Evolutionary conservation across 805 yeast genomes (phyloP).

Genomic region (Yamadazyma laniorum): DNA sequence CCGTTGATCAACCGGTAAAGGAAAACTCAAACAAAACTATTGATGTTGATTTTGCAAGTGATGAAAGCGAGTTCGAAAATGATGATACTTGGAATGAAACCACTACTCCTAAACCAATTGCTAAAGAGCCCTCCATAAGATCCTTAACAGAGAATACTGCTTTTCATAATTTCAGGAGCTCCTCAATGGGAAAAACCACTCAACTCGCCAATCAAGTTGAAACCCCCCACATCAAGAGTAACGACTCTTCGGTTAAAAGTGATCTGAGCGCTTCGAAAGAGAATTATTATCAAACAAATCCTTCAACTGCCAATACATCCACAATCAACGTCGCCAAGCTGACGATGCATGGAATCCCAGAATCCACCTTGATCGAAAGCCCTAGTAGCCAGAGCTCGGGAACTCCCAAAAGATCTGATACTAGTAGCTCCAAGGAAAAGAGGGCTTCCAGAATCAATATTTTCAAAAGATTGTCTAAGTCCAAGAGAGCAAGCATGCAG

Average conservation of each 20-base stretch:
- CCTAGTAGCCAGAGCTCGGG: neutral
- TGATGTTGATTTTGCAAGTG: conserved; percentile 3
- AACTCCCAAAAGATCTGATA: neutral
- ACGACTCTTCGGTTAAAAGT: conserved; percentile 16
- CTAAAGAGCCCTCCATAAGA: conserved; percentile 20
- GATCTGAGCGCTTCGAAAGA: conserved; percentile 13
- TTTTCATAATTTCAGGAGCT: conserved; percentile 30
- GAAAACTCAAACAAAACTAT: conserved; percentile 1
- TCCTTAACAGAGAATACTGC: conserved; percentile 37
- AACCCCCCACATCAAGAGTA: conserved; percentile 4
- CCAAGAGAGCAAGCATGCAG: conserved; percentile 18
- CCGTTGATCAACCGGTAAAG: neutral
- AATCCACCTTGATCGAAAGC: conserved; percentile 1
- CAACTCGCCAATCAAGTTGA: conserved; percentile 4
- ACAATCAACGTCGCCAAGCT: conserved; percentile 4
- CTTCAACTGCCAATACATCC: conserved; percentile 19
- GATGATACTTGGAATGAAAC: conserved; percentile 11
- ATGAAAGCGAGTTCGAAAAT: conserved; percentile 10
- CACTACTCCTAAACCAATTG: conserved; percentile 8
- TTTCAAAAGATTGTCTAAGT: conserved; percentile 34
- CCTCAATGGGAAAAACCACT: conserved; percentile 2
- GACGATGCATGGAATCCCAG: neutral
- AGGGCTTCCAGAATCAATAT: conserved; percentile 24
- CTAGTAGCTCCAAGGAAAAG: conserved; percentile 8
- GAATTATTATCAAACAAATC: conserved; percentile 11